Percentiles rank a stretch among this genome's conserved stretches.
Evolutionary conservation across 305 asterid species (phyloP).

Genomic region (Salvia sclarea): DNA sequence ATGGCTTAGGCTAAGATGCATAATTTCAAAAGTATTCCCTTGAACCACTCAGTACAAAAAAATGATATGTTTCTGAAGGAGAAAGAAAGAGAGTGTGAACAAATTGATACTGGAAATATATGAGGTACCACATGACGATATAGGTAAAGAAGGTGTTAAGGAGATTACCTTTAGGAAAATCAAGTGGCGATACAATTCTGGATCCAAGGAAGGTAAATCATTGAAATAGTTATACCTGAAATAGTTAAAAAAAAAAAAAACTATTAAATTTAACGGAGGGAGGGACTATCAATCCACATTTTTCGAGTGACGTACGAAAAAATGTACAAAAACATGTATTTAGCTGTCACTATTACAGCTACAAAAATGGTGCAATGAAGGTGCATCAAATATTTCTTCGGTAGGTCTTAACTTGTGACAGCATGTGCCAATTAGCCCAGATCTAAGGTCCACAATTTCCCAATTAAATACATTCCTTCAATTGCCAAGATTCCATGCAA

Average conservation of each 20-base stretch:
- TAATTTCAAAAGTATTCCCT: slow-evolving; percentile 13
- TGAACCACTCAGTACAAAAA: neutral
- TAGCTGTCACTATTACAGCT: slow-evolving; percentile 1
- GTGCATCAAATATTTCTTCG: slow-evolving; percentile 3
- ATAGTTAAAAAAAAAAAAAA: slow-evolving; percentile 31
- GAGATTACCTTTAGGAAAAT: slow-evolving; percentile 79
- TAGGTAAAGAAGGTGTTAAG: slow-evolving; percentile 17
- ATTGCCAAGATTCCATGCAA: slow-evolving; percentile 1
- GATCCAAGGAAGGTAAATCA: slow-evolving; percentile 97
- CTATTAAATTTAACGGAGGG: slow-evolving; percentile 24
- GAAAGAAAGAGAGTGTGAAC: slow-evolving; percentile 13
- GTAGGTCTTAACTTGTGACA: slow-evolving; percentile 5
- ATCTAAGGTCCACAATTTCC: neutral
- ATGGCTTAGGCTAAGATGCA: slow-evolving; percentile 2
- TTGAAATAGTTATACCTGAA: slow-evolving; percentile 91
- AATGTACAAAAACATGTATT: neutral
- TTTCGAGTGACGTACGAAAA: neutral
- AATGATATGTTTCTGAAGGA: neutral
- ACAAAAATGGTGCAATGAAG: neutral
- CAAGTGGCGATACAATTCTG: slow-evolving; percentile 91
- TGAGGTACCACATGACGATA: slow-evolving; percentile 25
- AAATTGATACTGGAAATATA: neutral
- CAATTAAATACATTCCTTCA: slow-evolving; percentile 7
- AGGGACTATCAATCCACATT: slow-evolving; percentile 5
- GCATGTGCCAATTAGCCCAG: neutral